Conservation (phyloP, 169 alveolate species). For the Eimeria praecox region DNA sequence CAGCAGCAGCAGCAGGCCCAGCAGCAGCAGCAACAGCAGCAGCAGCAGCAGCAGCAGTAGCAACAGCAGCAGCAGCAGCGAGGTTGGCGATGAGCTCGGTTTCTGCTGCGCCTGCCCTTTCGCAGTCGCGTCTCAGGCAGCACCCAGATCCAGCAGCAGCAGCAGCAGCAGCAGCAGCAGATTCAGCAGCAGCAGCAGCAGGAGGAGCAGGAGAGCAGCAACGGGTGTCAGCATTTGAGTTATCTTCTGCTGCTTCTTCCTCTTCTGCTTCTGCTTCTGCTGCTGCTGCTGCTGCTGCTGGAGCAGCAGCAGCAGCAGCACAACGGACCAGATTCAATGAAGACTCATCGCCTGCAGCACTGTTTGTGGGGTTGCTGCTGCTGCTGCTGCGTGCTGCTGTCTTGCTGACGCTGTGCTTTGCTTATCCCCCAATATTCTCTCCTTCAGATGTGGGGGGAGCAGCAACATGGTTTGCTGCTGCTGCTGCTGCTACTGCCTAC, state of each 20-base stretch:
- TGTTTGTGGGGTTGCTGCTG: constrained; percentile 21
- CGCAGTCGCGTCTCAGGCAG: background rate
- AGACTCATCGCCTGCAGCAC: background rate
- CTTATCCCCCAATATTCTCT: background rate
- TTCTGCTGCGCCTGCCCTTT: constrained; percentile 20
- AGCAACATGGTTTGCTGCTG: constrained; percentile 12
- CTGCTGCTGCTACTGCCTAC: constrained; percentile 21
- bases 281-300: too few species aligned
- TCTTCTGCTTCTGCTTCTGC: too few species aligned
- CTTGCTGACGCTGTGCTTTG: background rate
- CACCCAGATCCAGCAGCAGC: background rate
- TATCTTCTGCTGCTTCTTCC: background rate
- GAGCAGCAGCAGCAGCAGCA: background rate
- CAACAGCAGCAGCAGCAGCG: constrained; percentile 29
- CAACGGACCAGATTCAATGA: background rate
- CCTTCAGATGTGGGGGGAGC: background rate
- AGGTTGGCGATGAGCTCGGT: constrained; percentile 8
- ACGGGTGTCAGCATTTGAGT: background rate
- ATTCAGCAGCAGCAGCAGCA: constrained; percentile 12
- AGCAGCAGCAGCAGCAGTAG: constrained; percentile 15
- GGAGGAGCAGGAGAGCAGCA: background rate
- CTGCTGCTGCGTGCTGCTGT: constrained; percentile 3
- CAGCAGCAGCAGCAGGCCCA: background rate
- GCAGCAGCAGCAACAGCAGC: background rate
- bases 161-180: background rate